Conservation (phyloP, 768 basidiomycete species). For the Podaxis pistillaris region DNA sequence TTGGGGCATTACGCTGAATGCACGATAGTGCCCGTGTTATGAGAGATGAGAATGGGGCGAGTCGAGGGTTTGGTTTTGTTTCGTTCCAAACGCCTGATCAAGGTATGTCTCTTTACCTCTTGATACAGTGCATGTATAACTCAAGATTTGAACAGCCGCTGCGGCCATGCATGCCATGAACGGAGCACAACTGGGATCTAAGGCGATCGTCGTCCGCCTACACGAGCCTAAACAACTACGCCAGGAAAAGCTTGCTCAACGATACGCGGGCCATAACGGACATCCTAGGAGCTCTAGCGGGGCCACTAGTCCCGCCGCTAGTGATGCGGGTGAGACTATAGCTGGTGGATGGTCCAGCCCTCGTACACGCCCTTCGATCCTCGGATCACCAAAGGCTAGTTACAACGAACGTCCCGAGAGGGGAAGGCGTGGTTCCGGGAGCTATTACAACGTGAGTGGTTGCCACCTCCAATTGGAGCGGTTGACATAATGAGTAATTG, state of each 20-base stretch:
- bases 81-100: conserved; percentile 82
- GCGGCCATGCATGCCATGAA: conserved; percentile 83
- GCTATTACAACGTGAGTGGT: conserved; percentile 73
- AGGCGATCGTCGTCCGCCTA: conserved; percentile 81
- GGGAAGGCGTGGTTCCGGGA: conserved; percentile 77
- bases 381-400: conserved; percentile 49
- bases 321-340: conserved; percentile 78
- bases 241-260: conserved; percentile 82
- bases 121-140: neutral
- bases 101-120: conserved; percentile 40
- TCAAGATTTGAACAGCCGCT: conserved; percentile 43
- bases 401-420: conserved; percentile 61
- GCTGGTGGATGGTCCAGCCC: conserved; percentile 70
- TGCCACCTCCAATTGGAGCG: conserved; percentile 10
- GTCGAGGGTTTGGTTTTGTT: conserved; percentile 90
- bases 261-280: conserved; percentile 70
- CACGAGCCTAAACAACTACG: conserved; percentile 92
- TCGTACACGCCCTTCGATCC: conserved; percentile 47
- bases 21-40: conserved; percentile 81
- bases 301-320: conserved; percentile 80
- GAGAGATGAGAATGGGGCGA: conserved; percentile 79
- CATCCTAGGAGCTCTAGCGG: conserved; percentile 82
- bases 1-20: neutral
- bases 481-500: neutral
- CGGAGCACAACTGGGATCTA: conserved; percentile 63